phyloP scores from a whole-genome alignment of 2,329 filamentous ascomycete species.

The Aspergillus fischeri region DNA sequence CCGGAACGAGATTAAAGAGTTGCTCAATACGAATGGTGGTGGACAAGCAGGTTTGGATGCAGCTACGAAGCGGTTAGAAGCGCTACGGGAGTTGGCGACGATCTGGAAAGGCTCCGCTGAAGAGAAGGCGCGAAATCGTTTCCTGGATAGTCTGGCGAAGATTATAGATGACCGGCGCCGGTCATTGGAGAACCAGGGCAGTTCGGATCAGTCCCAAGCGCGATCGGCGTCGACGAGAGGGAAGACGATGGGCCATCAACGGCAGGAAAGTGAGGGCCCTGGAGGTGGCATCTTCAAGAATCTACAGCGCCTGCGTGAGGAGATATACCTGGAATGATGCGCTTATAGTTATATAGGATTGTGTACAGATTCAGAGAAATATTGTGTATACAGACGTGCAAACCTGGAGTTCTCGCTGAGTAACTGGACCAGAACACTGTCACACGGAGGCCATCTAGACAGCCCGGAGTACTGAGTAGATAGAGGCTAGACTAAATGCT shows the following conservation, averaged over 20 bases:
- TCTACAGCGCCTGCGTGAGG: constrained; percentile 50
- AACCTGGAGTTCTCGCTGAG: neutral
- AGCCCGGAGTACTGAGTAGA: neutral
- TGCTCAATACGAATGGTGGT: constrained; percentile 59
- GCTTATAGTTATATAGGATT: neutral
- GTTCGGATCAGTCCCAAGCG: constrained; percentile 26
- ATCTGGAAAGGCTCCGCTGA: constrained; percentile 97
- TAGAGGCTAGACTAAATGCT: neutral
- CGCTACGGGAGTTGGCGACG: constrained; percentile 68
- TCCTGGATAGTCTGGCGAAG: constrained; percentile 76
- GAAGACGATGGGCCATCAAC: constrained; percentile 13
- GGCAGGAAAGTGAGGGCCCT: constrained; percentile 34
- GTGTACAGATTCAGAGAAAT: neutral
- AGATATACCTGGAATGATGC: constrained; percentile 48
- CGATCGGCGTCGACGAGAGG: neutral
- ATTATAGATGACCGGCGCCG: constrained; percentile 71
- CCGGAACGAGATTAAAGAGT: constrained; percentile 63
- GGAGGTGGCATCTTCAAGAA: constrained; percentile 51
- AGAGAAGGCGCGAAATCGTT: constrained; percentile 75
- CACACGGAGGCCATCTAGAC: neutral
- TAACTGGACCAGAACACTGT: neutral
- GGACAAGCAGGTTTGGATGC: constrained; percentile 62
- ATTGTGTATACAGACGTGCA: neutral
- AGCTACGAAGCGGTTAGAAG: constrained; percentile 69
- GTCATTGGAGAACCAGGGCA: constrained; percentile 40